Base-by-base conservation (phyloP, 164 flowering plant genomes). In the Santalum album region DNA sequence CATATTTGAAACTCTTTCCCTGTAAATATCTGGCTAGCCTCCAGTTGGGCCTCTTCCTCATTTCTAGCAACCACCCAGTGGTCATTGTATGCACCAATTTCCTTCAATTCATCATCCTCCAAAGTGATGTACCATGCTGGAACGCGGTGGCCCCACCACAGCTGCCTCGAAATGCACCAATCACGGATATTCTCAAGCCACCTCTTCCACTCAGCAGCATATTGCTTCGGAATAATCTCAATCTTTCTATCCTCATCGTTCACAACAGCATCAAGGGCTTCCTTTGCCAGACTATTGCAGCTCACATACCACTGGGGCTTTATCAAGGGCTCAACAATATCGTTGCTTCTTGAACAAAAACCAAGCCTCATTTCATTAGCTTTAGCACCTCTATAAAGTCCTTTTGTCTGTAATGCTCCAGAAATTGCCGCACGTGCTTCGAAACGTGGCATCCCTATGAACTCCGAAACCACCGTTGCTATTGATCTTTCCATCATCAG, bases 111-210 rank as follows among this genome's bases (percentile, higher is more conserved):
- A 69, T 94, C 97, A 65, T 79, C 90, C 53, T 85, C 96, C 55
- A 90, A 61, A 1, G 78, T 70, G 44, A 80, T 84, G 69, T 94
- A 94, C 97, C 97, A 90, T 23, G 99, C 99, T 60, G 97, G 99
- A 68, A 94, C 68, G 0, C 83, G 82, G 71, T 94, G 99, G 22
- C 99, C 99, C 99, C 99, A 94, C 99, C 99, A 94, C 12, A 94
- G 88, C 67, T 94, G 99, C 69, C 99, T 73, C 35, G 99, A 94
- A 53, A 94, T 77, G 67, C 99, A 94, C 99, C 99, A 94, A 71
- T 94, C 99, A 26, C 90, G 91, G 53, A 87, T 90, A 53, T 78
- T 85, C 60, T 84, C 92, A 74, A 94, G 73, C 99, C 99, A 94
- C 96, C 98, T 94, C 70, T 69, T 84, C 99, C 99, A 94, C 12